Conservation (phyloP, 2,329 filamentous ascomycete species). For the Aureobasidium melanogenum region DNA sequence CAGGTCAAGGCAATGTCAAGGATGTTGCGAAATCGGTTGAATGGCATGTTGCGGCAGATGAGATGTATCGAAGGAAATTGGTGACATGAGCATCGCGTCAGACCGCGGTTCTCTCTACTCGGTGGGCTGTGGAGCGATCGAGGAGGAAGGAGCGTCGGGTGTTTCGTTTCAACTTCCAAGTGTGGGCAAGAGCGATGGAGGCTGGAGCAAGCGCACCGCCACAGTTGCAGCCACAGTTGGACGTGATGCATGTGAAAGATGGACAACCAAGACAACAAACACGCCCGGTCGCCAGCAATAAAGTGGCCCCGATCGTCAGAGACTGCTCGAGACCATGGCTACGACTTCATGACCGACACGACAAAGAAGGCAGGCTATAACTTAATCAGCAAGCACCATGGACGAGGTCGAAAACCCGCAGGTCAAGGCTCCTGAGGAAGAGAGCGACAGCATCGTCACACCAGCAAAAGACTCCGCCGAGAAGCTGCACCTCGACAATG, state of each 20-base stretch:
- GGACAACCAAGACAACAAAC: background rate
- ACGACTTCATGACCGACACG: constrained; percentile 6
- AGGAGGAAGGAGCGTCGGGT: background rate
- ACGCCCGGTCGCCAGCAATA: background rate
- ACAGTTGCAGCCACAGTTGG: background rate
- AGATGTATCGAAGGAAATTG: background rate
- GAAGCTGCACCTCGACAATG: constrained; percentile 22
- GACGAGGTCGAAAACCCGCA: constrained; percentile 31
- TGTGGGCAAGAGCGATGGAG: background rate
- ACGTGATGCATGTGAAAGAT: constrained; percentile 5
- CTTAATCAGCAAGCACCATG: constrained; percentile 17
- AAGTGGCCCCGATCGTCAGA: background rate
- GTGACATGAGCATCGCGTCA: background rate
- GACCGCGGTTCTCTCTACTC: background rate
- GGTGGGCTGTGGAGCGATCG: background rate
- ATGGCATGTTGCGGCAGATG: background rate
- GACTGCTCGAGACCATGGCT: background rate
- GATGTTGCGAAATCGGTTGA: background rate
- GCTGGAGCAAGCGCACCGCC: background rate
- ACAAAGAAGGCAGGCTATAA: background rate
- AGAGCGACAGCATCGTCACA: constrained; percentile 16
- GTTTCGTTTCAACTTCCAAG: background rate
- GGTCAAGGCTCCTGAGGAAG: constrained; percentile 19
- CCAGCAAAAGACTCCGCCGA: constrained; percentile 30
- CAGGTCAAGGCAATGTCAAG: background rate